Conservation (phyloP, 352 stramenopile species). For the Globisporangium iwayamae region DNA sequence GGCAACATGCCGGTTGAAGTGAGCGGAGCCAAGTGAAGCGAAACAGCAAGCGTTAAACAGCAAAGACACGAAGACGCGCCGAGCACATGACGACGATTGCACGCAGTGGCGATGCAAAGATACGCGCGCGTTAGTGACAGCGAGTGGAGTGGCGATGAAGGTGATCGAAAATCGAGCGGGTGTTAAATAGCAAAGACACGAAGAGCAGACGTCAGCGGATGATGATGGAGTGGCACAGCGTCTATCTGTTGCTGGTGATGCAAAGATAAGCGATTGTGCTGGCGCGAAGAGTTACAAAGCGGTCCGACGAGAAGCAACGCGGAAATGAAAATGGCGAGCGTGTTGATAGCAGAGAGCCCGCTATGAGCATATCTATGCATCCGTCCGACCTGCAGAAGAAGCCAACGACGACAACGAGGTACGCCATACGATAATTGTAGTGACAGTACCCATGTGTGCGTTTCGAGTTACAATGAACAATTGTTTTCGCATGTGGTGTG, state of each 20-base stretch:
- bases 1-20: neutral
- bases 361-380: slow-evolving; percentile 5
- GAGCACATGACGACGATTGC: neutral
- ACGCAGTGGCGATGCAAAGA: slow-evolving; percentile 1
- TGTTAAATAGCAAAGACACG: slow-evolving; percentile 10
- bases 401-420: neutral
- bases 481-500: too few relatives aligned
- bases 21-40: neutral
- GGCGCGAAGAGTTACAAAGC: neutral
- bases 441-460: too few relatives aligned
- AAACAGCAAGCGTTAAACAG: slow-evolving; percentile 3
- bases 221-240: too few relatives aligned
- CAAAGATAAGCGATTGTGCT: slow-evolving; percentile 1
- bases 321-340: neutral
- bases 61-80: slow-evolving; percentile 11
- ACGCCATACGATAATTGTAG: too few relatives aligned
- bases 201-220: neutral
- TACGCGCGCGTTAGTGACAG: neutral
- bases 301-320: neutral
- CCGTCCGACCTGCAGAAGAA: neutral
- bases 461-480: neutral
- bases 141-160: too few relatives aligned
- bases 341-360: neutral
- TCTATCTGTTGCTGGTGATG: neutral
- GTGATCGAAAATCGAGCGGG: too few relatives aligned